Percentiles rank a stretch among this genome's conserved stretches.
phyloP scores from a whole-genome alignment of 2,329 filamentous ascomycete genomes.

The Pseudopyricularia javanii region DNA sequence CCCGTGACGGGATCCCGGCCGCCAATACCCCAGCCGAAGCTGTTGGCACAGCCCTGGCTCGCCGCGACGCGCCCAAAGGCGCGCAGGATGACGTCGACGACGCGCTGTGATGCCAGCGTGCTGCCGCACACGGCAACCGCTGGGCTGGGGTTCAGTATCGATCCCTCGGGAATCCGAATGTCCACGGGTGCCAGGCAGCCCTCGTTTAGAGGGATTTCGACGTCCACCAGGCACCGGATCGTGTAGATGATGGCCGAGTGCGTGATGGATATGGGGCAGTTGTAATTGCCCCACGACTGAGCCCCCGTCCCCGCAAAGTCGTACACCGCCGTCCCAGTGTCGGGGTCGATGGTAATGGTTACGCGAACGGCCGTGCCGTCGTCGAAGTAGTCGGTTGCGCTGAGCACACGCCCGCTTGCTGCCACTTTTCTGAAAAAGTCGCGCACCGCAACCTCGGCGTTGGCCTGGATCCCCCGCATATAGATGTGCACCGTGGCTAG shows the following conservation, averaged over 20 bases:
- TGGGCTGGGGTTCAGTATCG: constrained; percentile 18
- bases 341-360: constrained; percentile 16
- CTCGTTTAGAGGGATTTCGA: constrained; percentile 25
- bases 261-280: constrained; percentile 42
- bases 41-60: constrained; percentile 18
- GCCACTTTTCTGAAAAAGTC: constrained; percentile 52
- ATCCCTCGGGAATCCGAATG: constrained; percentile 17
- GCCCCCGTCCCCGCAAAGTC: constrained; percentile 23
- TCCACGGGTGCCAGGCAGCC: constrained; percentile 22
- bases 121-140: constrained; percentile 27
- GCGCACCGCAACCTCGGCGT: constrained; percentile 61
- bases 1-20: constrained; percentile 13
- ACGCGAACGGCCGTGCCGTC: constrained; percentile 21
- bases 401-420: constrained; percentile 27
- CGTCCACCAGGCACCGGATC: constrained; percentile 20
- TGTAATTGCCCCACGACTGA: constrained; percentile 20
- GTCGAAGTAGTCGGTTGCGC: constrained; percentile 25
- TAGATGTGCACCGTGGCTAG: constrained; percentile 63
- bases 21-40: constrained; percentile 18
- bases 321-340: constrained; percentile 19
- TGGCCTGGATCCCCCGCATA: constrained; percentile 66
- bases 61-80: constrained; percentile 15
- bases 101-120: constrained; percentile 16
- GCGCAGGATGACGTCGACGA: constrained; percentile 19
- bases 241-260: constrained; percentile 21